These are phyloP conservation scores for Dispira simplex DNA, from an alignment of 192 early-diverging fungal species.

Conservation along the genomic window DNA sequence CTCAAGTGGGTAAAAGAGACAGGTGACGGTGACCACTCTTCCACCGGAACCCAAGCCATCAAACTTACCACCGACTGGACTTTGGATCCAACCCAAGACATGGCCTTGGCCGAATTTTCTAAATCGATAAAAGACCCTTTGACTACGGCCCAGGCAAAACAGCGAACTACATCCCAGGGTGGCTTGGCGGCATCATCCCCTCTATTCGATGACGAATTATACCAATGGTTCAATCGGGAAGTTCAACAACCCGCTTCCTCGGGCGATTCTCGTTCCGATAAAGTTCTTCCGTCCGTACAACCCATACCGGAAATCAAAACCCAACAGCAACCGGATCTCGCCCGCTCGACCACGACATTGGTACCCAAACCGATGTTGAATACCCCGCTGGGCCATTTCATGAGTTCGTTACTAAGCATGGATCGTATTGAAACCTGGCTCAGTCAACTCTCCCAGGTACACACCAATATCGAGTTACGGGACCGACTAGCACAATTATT, in stretches of 20 bases:
- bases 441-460: not conserved
- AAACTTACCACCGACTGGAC: not conserved
- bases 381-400: constrained; percentile 4
- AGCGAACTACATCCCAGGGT: not conserved
- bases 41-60: not conserved
- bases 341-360: not conserved
- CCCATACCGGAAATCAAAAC: not conserved
- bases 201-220: not conserved
- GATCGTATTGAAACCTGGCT: constrained; percentile 7
- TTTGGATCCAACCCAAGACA: not conserved
- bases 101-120: constrained; percentile 9
- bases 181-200: not conserved
- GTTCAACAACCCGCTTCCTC: too few species aligned
- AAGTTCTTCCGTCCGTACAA: not conserved
- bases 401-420: constrained; percentile 3
- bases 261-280: not conserved
- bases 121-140: not conserved
- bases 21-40: not conserved
- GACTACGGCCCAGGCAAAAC: not conserved
- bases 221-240: not conserved
- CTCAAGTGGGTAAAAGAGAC: not conserved
- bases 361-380: not conserved
- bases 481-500: not conserved
- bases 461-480: not conserved
- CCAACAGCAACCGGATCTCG: not conserved